Evolutionary conservation across 306 rosid genomes (phyloP).

Genomic region (Mucuna pruriens): DNA sequence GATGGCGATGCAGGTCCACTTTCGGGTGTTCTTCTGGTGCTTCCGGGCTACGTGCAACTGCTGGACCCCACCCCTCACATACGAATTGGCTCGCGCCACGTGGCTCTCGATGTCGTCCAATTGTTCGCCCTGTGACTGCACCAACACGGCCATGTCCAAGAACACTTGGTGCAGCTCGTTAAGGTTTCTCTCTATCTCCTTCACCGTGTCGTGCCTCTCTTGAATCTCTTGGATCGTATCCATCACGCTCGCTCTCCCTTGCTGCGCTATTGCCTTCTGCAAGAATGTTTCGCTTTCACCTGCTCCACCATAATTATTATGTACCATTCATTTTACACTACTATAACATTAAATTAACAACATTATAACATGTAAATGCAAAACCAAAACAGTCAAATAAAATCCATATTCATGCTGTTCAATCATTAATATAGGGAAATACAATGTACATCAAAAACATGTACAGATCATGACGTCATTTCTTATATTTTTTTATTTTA

Average conservation of each 20-base stretch:
- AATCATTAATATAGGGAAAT: not conserved
- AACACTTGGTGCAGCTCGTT: slow-evolving; percentile 86
- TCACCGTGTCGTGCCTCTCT: slow-evolving; percentile 84
- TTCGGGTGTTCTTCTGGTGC: slow-evolving; percentile 71
- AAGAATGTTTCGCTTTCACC: slow-evolving; percentile 85
- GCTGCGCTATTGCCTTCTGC: slow-evolving; percentile 80
- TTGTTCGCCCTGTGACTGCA: slow-evolving; percentile 80
- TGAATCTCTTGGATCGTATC: slow-evolving; percentile 87
- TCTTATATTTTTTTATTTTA: too few species aligned
- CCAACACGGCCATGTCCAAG: slow-evolving; percentile 86
- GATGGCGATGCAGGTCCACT: slow-evolving; percentile 66
- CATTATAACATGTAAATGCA: too few species aligned
- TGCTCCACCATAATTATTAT: slow-evolving; percentile 32
- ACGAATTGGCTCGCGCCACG: slow-evolving; percentile 71
- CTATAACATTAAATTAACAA: not conserved
- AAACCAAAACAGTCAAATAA: too few species aligned
- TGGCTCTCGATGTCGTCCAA: slow-evolving; percentile 83
- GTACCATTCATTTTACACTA: not conserved
- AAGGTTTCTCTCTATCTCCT: slow-evolving; percentile 75
- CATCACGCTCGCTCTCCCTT: slow-evolving; percentile 75
- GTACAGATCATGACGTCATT: not conserved
- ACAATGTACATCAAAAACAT: too few species aligned
- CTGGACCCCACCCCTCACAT: slow-evolving; percentile 62
- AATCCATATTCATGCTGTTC: not conserved
- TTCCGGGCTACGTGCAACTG: slow-evolving; percentile 57